Evolutionary conservation across 2,329 filamentous ascomycete species (phyloP), one percentile per base, ranked within the genome.

Genomic region (Beauveria caledonica): DNA sequence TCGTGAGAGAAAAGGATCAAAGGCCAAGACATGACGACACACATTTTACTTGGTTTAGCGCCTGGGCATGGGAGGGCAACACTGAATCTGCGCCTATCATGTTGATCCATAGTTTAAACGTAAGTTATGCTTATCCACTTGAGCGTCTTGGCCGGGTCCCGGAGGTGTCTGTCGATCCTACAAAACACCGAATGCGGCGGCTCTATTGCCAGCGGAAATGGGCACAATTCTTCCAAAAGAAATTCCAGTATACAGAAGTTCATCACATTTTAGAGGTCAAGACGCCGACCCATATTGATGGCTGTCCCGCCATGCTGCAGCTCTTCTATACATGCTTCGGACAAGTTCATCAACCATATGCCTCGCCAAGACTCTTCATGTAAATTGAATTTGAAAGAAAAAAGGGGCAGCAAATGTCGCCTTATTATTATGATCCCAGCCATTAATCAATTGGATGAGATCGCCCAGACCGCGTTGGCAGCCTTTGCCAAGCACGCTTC

Each of bases 41-140:
- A 5, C 40, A 21, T 56, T 19, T 29, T 45, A 10, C 33, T 13
- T 11, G n/a, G 46, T 51, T 23, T 57, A 57, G 55, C 29, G 55
- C 29, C 54, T 57, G n/a, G 54, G 54, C 54, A 33, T 19, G 29
- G 39, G 40, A 45, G 33, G 25, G 11, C 11, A 55, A 7, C 21
- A 15, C 33, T 39, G 45, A 9, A 6, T 17, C n/a, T 57, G 52
- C 13, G 23, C 55, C 45, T 50, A 58, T 58, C 45, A 49, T 17
- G 9, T 17, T 27, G 33, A 40, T 50, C 33, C 45, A 40, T 40
- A 29, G 33, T 58, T 58, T 40, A 58, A 50, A 50, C 45, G 23
- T 33, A 27, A 23, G 21, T 50, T 58, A 58, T 58, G 55, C 55
- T 58, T 58, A 58, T 42, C 55, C 55, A 58, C 55, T 50, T 23